Conservation (phyloP, 352 stramenopile species). For the Globisporangium spinosum region DNA sequence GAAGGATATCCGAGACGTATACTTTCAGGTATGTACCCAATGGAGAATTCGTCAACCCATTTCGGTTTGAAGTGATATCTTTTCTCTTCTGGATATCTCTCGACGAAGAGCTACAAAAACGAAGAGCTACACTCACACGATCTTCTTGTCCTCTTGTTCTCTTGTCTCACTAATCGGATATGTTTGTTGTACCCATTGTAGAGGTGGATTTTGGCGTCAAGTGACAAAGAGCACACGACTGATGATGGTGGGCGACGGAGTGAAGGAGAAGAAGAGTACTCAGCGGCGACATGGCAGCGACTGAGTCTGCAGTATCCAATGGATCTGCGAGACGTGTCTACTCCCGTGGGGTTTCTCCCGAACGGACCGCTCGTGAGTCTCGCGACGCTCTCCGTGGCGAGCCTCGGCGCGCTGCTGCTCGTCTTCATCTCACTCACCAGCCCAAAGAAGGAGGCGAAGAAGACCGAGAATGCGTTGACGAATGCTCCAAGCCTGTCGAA, state of each 20-base stretch:
- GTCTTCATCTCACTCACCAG: constrained; percentile 27
- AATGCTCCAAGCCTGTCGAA: neutral
- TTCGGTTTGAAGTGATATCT: neutral
- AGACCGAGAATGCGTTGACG: neutral
- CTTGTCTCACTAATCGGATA: constrained; percentile 7
- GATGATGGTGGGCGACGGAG: neutral
- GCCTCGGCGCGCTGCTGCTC: constrained; percentile 33
- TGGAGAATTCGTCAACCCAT: neutral
- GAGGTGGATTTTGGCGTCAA: neutral
- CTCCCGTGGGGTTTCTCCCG: constrained; percentile 44
- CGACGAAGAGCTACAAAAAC: neutral
- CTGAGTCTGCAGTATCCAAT: constrained; percentile 24
- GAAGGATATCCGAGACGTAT: neutral
- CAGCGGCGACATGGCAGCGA: constrained; percentile 23
- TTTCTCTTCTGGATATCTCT: neutral
- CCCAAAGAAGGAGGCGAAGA: constrained; percentile 10
- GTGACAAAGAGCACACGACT: neutral
- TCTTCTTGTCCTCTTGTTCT: neutral
- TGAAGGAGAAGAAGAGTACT: neutral
- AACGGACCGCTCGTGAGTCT: constrained; percentile 39
- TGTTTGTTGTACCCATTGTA: constrained; percentile 9
- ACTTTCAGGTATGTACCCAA: constrained; percentile 4
- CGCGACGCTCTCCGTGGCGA: constrained; percentile 40
- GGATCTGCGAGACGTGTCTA: constrained; percentile 22
- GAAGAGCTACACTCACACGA: neutral